phyloP scores from a whole-genome alignment of 495 filamentous ascomycete species.

The Oidiodendron maius region DNA sequence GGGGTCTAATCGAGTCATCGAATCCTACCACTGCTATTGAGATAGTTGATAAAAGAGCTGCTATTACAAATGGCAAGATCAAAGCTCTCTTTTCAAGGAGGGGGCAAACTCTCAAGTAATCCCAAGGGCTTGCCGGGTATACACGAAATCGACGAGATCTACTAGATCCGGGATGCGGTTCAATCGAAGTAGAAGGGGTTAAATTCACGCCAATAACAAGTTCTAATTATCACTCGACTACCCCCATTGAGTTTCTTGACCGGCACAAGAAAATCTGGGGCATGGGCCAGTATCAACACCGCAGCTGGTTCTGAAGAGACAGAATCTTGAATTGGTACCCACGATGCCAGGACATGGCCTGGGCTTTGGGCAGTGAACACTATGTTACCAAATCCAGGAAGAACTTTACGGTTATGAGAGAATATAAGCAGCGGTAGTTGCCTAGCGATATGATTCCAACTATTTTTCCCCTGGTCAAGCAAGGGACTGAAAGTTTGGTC shows the following conservation, averaged over 20 bases:
- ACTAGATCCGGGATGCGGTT: constrained; percentile 47
- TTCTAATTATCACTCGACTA: constrained; percentile 46
- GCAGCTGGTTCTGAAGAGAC: constrained; percentile 47
- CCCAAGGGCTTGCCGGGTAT: constrained; percentile 49
- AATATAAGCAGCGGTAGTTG: constrained; percentile 42
- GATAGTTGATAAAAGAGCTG: neutral
- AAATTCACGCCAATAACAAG: constrained; percentile 30
- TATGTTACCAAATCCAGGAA: constrained; percentile 54
- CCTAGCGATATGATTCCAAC: constrained; percentile 52
- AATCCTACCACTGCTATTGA: too few species aligned
- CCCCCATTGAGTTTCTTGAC: constrained; percentile 45
- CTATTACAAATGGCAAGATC: neutral
- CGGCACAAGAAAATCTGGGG: constrained; percentile 50
- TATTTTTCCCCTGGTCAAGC: constrained; percentile 57
- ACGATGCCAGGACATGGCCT: constrained; percentile 60
- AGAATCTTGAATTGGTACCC: constrained; percentile 50
- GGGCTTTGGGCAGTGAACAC: constrained; percentile 58
- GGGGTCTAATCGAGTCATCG: too few species aligned
- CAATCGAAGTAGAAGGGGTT: constrained; percentile 49
- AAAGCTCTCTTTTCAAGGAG: neutral
- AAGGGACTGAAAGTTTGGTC: constrained; percentile 55
- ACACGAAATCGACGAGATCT: constrained; percentile 43
- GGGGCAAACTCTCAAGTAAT: constrained; percentile 23
- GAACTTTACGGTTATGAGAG: constrained; percentile 47
- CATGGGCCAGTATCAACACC: constrained; percentile 60